Percentiles rank a stretch among this genome's conserved stretches.
phyloP scores from a whole-genome alignment of 805 yeast genomes.

The Vanderwaltozyma polyspora region DNA sequence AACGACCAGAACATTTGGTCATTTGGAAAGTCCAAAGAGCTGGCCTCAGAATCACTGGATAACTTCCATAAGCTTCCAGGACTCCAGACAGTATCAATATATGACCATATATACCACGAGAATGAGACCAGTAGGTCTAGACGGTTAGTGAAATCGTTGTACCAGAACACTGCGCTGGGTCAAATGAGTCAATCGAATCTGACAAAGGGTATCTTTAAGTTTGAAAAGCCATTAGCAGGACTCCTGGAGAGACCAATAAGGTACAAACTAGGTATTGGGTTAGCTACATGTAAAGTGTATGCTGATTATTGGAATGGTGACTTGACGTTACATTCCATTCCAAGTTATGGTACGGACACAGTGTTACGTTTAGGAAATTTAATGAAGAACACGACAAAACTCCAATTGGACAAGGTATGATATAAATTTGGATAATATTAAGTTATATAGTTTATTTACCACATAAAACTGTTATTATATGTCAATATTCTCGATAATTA shows the following conservation, averaged over 20 bases:
- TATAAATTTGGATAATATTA: no score
- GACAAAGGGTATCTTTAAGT: constrained; percentile 15
- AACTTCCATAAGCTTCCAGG: constrained; percentile 68
- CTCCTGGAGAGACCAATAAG: constrained; percentile 65
- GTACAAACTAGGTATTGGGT: constrained; percentile 71
- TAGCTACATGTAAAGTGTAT: constrained; percentile 87
- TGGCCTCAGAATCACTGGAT: constrained; percentile 46
- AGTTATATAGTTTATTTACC: no score
- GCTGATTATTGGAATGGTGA: constrained; percentile 97
- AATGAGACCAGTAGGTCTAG: constrained; percentile 3
- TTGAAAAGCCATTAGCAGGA: constrained; percentile 41
- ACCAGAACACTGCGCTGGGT: constrained; percentile 30
- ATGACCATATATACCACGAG: constrained; percentile 17
- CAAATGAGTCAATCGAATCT: constrained; percentile 24
- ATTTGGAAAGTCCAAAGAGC: constrained; percentile 59
- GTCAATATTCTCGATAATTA: no score
- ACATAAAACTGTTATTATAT: no score
- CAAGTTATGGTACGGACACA: constrained; percentile 89
- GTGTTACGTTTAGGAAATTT: constrained; percentile 67
- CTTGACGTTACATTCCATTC: constrained; percentile 66
- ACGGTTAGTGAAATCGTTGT: constrained; percentile 8
- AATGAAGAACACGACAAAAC: constrained; percentile 52
- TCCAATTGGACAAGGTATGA: constrained; percentile 63
- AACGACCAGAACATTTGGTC: constrained; percentile 60
- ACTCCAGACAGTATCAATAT: constrained; percentile 30